Evolutionary conservation across 306 rosid genomes (phyloP).

Genomic region (Gastrolobium bilobum): DNA sequence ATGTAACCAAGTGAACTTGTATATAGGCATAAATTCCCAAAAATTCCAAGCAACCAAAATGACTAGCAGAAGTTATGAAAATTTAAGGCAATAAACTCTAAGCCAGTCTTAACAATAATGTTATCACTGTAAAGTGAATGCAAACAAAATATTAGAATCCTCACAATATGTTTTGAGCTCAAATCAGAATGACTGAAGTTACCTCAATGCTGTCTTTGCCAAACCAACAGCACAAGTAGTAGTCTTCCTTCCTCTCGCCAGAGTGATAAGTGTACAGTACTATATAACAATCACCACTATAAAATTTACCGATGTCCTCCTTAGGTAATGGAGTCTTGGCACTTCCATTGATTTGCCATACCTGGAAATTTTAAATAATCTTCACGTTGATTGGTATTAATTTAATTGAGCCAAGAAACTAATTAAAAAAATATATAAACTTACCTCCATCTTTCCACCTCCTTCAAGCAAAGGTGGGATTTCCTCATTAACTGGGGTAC

Average conservation of each 20-base stretch:
- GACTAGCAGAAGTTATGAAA: conserved; percentile 32
- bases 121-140: conserved; percentile 18
- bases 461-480: conserved; percentile 98
- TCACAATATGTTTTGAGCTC: conserved; percentile 33
- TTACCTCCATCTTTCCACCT: conserved; percentile 97
- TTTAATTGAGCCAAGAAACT: conserved; percentile 44
- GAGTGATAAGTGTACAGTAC: conserved; percentile 91
- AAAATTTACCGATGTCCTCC: conserved; percentile 94
- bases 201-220: conserved; percentile 97
- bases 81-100: conserved; percentile 9
- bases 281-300: conserved; percentile 96
- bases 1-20: conserved; percentile 44
- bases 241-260: conserved; percentile 98
- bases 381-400: conserved; percentile 8
- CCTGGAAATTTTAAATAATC: conserved; percentile 59
- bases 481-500: conserved; percentile 81
- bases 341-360: conserved; percentile 92
- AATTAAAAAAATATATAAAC: conserved; percentile 40
- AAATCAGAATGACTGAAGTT: conserved; percentile 45
- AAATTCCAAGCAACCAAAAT: conserved; percentile 11
- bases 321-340: conserved; percentile 81
- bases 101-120: conserved; percentile 14
- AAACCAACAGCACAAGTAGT: conserved; percentile 93
- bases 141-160: conserved; percentile 21
- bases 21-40: conserved; percentile 26